Base-by-base conservation (phyloP, 148 eudicot genomes). In the Agrostemma githago region DNA sequence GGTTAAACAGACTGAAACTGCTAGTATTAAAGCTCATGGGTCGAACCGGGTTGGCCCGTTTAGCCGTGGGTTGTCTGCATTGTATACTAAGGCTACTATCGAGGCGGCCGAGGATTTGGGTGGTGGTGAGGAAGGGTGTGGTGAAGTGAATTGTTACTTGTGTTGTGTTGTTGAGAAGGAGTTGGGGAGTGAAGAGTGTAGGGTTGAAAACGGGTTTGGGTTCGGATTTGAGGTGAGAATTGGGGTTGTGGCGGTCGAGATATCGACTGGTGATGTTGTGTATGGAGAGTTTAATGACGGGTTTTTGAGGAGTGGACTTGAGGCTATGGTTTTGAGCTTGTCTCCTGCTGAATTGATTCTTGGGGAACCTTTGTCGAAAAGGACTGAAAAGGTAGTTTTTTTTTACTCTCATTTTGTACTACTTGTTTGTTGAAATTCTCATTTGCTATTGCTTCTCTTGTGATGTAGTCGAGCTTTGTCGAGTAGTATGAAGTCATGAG, bases 41-140 rank as follows among this genome's bases (percentile, higher is more conserved):
- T 76, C 81, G 16, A 95, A 95, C 74, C 78, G 75, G 68, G 65
- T 83, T 38, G 98, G 93, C 2, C 98, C 98, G 2, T 95, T 95
- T 70, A 76, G 82, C 16, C 88, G 98, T 12, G 98, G 96, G 70
- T 74, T 95, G 10, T 95, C 97, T 26, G 93, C 97, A 7, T 82
- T 95, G 88, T 95, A 95, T 79, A 92, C 97, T 3, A 95, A 90
- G 85, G 98, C 98, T 2, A 95, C 98, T 0, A 80, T 95, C 62
- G 98, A 95, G 83, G 97, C 97, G 12, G 88, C 85, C 0, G 92
- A 87, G 82, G 90, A 85, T 75, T 81, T 91, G 73, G 98, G 96
- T 16, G 92, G 88, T 62, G 84, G 83, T 39, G 96, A 91, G 19
- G 97, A 89, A 65, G 88, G 89, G 65, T 91, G 88, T 75, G 89